Conservation (phyloP, 2,329 filamentous ascomycete species). For the Colletotrichum horii region DNA sequence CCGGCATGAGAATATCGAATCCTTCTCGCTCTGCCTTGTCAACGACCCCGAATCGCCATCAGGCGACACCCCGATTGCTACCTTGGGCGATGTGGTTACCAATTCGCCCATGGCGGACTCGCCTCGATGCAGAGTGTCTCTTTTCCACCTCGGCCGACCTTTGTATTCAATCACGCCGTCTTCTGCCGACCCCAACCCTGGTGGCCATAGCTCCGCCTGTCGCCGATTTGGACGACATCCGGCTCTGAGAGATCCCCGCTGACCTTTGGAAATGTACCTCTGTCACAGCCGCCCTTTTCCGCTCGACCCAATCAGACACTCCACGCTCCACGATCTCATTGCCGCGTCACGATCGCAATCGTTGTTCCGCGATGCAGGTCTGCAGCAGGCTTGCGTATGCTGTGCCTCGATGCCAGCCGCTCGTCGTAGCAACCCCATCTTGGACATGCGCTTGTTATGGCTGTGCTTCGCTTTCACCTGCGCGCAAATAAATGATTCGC, state of each 20-base stretch:
- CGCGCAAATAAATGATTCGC: background rate
- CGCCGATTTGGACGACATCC: background rate
- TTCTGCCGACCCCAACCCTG: background rate
- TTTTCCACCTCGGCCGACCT: background rate
- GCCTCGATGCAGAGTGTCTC: background rate
- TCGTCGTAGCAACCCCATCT: background rate
- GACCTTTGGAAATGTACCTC: background rate
- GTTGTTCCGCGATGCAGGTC: background rate
- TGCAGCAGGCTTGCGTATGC: background rate
- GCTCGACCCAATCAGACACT: background rate
- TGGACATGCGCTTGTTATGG: background rate
- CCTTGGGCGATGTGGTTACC: background rate
- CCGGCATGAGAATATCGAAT: background rate
- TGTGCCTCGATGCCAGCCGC: background rate
- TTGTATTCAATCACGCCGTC: background rate
- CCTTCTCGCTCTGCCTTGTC: background rate
- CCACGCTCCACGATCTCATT: background rate
- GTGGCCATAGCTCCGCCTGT: background rate
- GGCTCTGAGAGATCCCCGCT: background rate
- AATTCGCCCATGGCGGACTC: background rate
- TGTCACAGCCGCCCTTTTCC: background rate
- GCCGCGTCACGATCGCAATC: background rate
- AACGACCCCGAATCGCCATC: background rate
- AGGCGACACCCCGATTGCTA: background rate
- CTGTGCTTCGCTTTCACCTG: background rate